Percentiles rank a stretch among this genome's conserved stretches.
phyloP scores from a whole-genome alignment of 106 monocot genomes.

The Dioscorea dumetorum region DNA sequence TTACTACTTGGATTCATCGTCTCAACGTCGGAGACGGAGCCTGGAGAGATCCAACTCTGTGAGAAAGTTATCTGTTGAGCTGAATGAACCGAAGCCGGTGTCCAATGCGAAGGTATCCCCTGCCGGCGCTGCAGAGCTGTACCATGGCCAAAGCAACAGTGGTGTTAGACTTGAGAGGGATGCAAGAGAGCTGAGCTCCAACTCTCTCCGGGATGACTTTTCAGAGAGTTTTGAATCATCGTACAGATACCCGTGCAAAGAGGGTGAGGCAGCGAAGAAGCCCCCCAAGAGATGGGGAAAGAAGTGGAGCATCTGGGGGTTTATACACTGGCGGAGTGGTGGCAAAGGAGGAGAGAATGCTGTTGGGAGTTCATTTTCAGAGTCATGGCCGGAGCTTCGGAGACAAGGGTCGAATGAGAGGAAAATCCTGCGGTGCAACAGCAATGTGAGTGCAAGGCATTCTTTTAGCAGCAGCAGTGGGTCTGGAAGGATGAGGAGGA shows the following conservation, averaged over 20 bases:
- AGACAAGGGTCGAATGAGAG: conserved; percentile 19
- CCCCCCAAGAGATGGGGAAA: conserved; percentile 61
- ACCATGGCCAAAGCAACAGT: conserved; percentile 10
- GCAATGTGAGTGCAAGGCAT: conserved; percentile 59
- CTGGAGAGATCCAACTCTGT: conserved; percentile 61
- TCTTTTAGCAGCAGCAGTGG: conserved; percentile 36
- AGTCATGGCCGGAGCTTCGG: conserved; percentile 44
- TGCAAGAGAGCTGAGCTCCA: conserved; percentile 37
- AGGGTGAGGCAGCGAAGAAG: conserved; percentile 31
- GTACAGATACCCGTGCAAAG: conserved; percentile 18
- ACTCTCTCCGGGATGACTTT: conserved; percentile 29
- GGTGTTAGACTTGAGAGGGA: conserved; percentile 35
- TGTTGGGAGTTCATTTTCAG: conserved; percentile 41
- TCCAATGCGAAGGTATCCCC: conserved; percentile 41
- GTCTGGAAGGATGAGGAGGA: conserved; percentile 34
- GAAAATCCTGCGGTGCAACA: conserved; percentile 42
- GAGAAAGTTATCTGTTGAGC: conserved; percentile 21
- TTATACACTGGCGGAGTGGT: conserved; percentile 45
- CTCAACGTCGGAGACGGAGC: conserved; percentile 50
- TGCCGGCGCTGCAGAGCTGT: conserved; percentile 46
- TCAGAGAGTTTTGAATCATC: conserved; percentile 54
- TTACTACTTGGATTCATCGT: conserved; percentile 65
- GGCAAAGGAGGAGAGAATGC: conserved; percentile 17
- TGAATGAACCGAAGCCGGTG: conserved; percentile 17
- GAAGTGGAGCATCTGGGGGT: conserved; percentile 74